These are phyloP conservation scores for Tillandsia fasciculata DNA, from an alignment of 176 grass and related monocot genomes.

Conservation along the genomic window DNA sequence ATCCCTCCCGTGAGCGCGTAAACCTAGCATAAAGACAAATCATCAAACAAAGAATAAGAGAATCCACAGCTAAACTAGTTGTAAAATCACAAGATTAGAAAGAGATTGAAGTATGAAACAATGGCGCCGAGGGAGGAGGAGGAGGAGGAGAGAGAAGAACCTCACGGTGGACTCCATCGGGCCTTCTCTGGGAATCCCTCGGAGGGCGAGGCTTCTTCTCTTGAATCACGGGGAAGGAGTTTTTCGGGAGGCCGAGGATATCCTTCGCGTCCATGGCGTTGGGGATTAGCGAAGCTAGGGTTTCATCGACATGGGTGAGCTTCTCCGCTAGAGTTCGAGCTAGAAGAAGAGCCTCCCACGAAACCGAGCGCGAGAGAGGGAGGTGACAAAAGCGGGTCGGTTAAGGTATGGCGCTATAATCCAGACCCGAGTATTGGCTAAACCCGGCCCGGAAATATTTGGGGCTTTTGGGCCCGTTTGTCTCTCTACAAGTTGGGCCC, in stretches of 20 bases:
- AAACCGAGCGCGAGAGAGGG: not conserved
- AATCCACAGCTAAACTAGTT: not conserved
- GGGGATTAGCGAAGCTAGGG: slow-evolving; percentile 22
- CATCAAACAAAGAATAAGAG: not conserved
- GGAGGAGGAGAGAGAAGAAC: slow-evolving; percentile 1
- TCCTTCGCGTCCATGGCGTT: slow-evolving; percentile 88
- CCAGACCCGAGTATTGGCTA: too few relatives aligned
- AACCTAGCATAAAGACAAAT: slow-evolving; percentile 30
- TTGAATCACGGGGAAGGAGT: slow-evolving; percentile 44
- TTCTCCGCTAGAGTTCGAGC: not conserved
- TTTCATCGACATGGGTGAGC: slow-evolving; percentile 25
- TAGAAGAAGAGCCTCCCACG: not conserved
- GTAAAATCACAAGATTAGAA: not conserved
- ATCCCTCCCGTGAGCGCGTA: slow-evolving; percentile 87
- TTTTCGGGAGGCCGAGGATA: slow-evolving; percentile 86
- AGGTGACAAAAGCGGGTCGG: not conserved
- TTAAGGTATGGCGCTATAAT: too few relatives aligned
- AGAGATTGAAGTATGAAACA: not conserved
- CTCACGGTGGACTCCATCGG: slow-evolving; percentile 92
- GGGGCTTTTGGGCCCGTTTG: too few relatives aligned
- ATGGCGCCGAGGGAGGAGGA: not conserved
- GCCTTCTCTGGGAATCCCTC: slow-evolving; percentile 91
- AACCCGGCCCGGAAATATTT: too few relatives aligned
- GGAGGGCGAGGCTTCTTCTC: slow-evolving; percentile 78
- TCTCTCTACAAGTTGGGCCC: too few relatives aligned